Conservation (phyloP, 169 alveolate species). For the Plasmodium coatneyi region DNA sequence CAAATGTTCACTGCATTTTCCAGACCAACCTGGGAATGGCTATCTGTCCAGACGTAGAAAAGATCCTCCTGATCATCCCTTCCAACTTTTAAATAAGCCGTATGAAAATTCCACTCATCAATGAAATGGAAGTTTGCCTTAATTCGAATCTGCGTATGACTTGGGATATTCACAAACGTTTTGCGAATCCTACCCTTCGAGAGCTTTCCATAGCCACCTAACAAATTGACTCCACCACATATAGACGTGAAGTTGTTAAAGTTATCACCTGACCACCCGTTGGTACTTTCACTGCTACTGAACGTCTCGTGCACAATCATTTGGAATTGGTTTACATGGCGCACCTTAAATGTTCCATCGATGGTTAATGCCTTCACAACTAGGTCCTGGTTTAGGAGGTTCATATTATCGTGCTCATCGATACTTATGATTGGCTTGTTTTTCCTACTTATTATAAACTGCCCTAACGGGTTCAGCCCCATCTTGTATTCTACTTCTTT, state of each 20-base stretch:
- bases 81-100: conserved; percentile 82
- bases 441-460: conserved; percentile 60
- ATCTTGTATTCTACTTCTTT: conserved; percentile 39
- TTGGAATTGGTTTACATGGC: conserved; percentile 80
- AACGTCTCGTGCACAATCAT: conserved; percentile 83
- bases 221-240: conserved; percentile 84
- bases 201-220: conserved; percentile 82
- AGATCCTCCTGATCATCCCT: conserved; percentile 73
- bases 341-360: conserved; percentile 78
- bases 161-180: conserved; percentile 82
- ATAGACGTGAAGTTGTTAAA: conserved; percentile 65
- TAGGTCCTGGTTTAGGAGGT: conserved; percentile 39
- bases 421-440: conserved; percentile 65
- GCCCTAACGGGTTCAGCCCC: conserved; percentile 32
- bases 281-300: conserved; percentile 60
- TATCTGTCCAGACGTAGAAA: conserved; percentile 86
- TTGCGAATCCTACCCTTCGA: conserved; percentile 79
- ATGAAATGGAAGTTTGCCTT: conserved; percentile 82
- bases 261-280: conserved; percentile 85
- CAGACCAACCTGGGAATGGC: conserved; percentile 50
- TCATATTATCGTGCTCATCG: conserved; percentile 54
- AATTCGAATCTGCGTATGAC: conserved; percentile 81
- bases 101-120: conserved; percentile 84
- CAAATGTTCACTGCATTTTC: conserved; percentile 79
- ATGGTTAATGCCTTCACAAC: conserved; percentile 61